Conservation (phyloP, 1,139 yeast species). For the Pichia sp. region DNA sequence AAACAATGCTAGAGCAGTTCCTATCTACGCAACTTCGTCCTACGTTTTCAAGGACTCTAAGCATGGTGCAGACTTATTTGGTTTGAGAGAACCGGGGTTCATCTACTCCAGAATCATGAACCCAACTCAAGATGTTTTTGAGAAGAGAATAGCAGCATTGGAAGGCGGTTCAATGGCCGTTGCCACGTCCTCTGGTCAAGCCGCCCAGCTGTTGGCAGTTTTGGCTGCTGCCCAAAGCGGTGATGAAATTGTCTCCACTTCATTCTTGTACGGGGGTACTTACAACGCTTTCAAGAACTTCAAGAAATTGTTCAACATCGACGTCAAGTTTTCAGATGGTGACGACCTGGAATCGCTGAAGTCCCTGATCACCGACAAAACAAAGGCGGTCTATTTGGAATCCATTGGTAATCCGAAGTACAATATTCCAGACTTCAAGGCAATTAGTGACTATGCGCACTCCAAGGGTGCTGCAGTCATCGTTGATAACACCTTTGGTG, state of each 20-base stretch:
- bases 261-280: constrained; percentile 94
- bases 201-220: constrained; percentile 86
- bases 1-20: constrained; percentile 76
- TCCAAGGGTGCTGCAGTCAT: constrained; percentile 86
- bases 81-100: constrained; percentile 74
- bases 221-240: constrained; percentile 83
- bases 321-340: constrained; percentile 77
- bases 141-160: constrained; percentile 84
- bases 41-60: constrained; percentile 82
- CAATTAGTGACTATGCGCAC: constrained; percentile 72
- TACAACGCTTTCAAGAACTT: constrained; percentile 92
- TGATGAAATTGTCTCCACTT: constrained; percentile 82
- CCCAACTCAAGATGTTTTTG: constrained; percentile 90
- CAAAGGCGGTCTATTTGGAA: constrained; percentile 87
- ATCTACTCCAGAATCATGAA: constrained; percentile 87
- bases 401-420: constrained; percentile 92
- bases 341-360: constrained; percentile 63
- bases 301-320: constrained; percentile 75
- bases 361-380: constrained; percentile 69
- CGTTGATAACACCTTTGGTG: constrained; percentile 96
- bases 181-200: constrained; percentile 92
- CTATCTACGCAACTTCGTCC: constrained; percentile 84
- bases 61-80: constrained; percentile 89
- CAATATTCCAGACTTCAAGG: constrained; percentile 88
- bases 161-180: constrained; percentile 91